Evolutionary conservation across 345 rosid species (phyloP).

Genomic region (Eucalyptus globulus): DNA sequence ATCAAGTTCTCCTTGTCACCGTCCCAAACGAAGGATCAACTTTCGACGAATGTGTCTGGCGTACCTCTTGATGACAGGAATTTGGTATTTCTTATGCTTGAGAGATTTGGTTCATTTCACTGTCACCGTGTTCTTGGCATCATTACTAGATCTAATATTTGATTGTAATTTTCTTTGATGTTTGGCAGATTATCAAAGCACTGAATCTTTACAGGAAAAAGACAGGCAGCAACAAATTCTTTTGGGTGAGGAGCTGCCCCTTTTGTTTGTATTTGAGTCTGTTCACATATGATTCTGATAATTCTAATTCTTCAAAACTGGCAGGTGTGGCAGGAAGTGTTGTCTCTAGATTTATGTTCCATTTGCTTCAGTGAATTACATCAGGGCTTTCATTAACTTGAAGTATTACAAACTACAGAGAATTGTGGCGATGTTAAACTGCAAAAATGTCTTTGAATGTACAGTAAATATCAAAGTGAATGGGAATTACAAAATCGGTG

Average conservation of each 20-base stretch:
- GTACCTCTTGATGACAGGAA: slow-evolving; percentile 81
- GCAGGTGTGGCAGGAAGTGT: not conserved
- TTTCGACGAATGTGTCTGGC: slow-evolving; percentile 74
- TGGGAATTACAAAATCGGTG: not conserved
- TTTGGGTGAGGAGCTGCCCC: slow-evolving; percentile 46
- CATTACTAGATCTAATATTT: not conserved
- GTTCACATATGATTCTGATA: not conserved
- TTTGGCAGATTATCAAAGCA: slow-evolving; percentile 84
- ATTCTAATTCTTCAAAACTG: not conserved
- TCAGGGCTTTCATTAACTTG: not conserved
- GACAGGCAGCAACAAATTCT: slow-evolving; percentile 66
- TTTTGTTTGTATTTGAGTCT: not conserved
- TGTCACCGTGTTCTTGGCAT: not conserved
- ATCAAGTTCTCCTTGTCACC: slow-evolving; percentile 92
- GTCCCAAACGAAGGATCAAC: slow-evolving; percentile 55
- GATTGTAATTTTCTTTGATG: not conserved
- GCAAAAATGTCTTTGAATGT: not conserved
- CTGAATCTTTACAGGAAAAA: slow-evolving; percentile 82
- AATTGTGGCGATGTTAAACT: not conserved
- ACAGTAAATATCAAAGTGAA: not conserved
- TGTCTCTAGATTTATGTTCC: not conserved
- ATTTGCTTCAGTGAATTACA: not conserved
- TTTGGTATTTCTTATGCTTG: slow-evolving; percentile 18
- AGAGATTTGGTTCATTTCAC: not conserved
- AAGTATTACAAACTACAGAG: not conserved